Base-by-base conservation (phyloP, 2,329 filamentous ascomycete genomes). In the Fusarium falciforme region DNA sequence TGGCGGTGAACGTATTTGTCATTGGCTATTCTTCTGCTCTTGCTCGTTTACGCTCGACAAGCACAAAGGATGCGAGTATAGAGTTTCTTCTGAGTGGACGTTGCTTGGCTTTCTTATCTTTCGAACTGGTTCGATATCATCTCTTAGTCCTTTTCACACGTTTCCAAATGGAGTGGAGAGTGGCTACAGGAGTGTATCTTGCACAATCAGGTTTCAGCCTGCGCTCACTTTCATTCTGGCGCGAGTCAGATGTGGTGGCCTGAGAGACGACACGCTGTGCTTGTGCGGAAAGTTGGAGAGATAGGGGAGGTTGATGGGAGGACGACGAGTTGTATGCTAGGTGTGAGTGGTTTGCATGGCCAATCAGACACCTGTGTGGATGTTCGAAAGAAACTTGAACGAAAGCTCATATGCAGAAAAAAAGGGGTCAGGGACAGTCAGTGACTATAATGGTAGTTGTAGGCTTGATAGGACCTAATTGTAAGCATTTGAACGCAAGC, bases 181-280 rank as follows among this genome's bases (percentile, higher is more conserved):
- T 42, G 57, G n/a, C 5, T 33, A 31, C 16, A 42, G 35, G 12
- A 57, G 20, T 47, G n/a, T 33, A 31, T 35, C 29, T 40, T 35
- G 5, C 17, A 25, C 33, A 20, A n/a, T 49, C 68, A 74, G 60
- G 71, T 72, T 65, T 47, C 20, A 72, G 68, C 68, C 68, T 74
- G 61, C 40, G 20, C 36, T 44, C 20, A 25, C 62, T 49, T 60
- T 35, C 38, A 25, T 64, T 49, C 14, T 44, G 27, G 27, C 33
- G 35, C 35, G 54, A 22, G 57, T 22, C 27, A 38, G 60, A 33
- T 66, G 33, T 10, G 14, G 42, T 35, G 27, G n/a, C 17, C 11
- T 40, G 40, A 35, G 40, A 35, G 49, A 40, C 33, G n/a, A 17
- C 60, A 31, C 10, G 14, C 31, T 66, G 35, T 22, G 20, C 31